Percentiles rank a stretch among this genome's conserved stretches.
Conservation (phyloP, 345 rosid species). For the Mangifera indica region DNA sequence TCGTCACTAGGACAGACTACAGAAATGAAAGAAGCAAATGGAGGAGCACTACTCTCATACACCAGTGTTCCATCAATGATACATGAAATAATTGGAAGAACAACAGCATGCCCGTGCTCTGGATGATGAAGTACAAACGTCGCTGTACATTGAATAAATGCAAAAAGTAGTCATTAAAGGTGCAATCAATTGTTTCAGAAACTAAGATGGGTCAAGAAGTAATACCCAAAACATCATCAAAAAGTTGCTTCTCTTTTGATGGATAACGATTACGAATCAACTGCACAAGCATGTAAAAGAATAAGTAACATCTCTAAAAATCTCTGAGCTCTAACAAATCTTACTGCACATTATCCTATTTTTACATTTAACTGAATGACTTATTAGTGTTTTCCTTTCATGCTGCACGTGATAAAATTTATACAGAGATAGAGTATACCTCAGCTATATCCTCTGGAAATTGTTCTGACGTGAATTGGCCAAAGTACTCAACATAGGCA, state of each 20-base stretch:
- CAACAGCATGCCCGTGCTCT: constrained; percentile 93
- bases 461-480: constrained; percentile 87
- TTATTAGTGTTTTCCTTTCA: background rate
- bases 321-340: constrained; percentile 4
- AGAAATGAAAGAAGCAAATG: constrained; percentile 93
- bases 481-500: constrained; percentile 91
- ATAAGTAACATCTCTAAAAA: constrained; percentile 18
- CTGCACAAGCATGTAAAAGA: constrained; percentile 43
- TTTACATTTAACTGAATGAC: background rate
- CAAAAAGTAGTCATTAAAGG: constrained; percentile 15
- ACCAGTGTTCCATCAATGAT: constrained; percentile 84
- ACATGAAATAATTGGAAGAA: constrained; percentile 92
- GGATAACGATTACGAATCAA: constrained; percentile 84
- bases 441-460: constrained; percentile 95
- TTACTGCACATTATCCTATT: background rate
- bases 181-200: background rate
- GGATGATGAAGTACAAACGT: constrained; percentile 96
- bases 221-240: constrained; percentile 92
- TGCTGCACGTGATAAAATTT: background rate
- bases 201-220: constrained; percentile 21
- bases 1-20: constrained; percentile 75
- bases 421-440: constrained; percentile 39
- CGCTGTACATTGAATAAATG: constrained; percentile 51
- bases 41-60: constrained; percentile 70
- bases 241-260: constrained; percentile 70